Conservation (phyloP, 75 land plant genomes). For the Cryptomeria japonica region DNA sequence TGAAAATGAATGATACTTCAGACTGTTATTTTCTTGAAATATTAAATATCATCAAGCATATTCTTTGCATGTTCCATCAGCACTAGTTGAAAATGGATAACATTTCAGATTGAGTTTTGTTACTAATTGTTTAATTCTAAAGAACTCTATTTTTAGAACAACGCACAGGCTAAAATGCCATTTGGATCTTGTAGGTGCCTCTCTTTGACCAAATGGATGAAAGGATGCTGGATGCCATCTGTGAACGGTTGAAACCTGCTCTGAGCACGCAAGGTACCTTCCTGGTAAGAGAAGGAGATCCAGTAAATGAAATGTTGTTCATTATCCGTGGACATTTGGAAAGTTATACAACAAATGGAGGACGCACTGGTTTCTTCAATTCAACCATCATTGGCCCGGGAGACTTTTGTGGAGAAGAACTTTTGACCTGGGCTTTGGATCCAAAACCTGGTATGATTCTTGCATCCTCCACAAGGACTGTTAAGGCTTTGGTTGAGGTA, state of each 20-base stretch:
- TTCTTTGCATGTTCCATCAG: neutral
- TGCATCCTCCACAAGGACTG: constrained; percentile 81
- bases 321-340: constrained; percentile 85
- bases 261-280: constrained; percentile 66
- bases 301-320: constrained; percentile 87
- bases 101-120: neutral
- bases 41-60: neutral
- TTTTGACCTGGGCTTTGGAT: constrained; percentile 86
- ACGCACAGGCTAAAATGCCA: neutral
- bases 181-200: constrained; percentile 58
- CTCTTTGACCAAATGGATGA: constrained; percentile 90
- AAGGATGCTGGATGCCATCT: constrained; percentile 78
- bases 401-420: constrained; percentile 93
- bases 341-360: constrained; percentile 78
- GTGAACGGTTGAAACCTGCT: constrained; percentile 82
- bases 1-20: neutral
- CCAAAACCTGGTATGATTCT: constrained; percentile 47
- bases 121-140: neutral
- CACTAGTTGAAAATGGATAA: neutral
- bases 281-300: constrained; percentile 82
- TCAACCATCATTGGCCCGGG: constrained; percentile 74
- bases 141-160: neutral
- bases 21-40: neutral
- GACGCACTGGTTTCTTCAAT: constrained; percentile 76
- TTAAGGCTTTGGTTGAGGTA: constrained; percentile 61